Conservation (phyloP, 371 early-diverging fungal genomes). For the Syncephalastrum contaminatum region DNA sequence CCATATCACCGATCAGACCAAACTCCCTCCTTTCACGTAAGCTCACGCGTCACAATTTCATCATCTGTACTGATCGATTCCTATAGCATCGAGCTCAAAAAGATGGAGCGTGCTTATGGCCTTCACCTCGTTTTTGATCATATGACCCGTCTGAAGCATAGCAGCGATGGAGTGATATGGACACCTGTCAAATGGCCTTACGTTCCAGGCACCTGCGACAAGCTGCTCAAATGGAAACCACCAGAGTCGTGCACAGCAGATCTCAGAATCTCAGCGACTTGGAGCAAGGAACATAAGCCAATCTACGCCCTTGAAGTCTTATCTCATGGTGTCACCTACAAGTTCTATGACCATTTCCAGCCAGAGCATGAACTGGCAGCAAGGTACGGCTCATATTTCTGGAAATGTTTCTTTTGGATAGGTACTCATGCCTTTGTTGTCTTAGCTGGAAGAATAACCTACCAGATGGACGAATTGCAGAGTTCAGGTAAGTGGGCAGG, state of each 20-base stretch:
- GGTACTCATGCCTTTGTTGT: not conserved
- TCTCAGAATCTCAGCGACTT: conserved; percentile 64
- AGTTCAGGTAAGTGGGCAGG: conserved; percentile 45
- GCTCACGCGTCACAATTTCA: conserved; percentile 7
- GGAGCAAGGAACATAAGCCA: conserved; percentile 67
- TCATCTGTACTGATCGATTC: not conserved
- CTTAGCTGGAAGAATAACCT: conserved; percentile 64
- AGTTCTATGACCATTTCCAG: conserved; percentile 67
- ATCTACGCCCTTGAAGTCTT: conserved; percentile 59
- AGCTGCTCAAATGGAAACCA: conserved; percentile 91
- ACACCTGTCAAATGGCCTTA: conserved; percentile 80
- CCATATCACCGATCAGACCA: conserved; percentile 38
- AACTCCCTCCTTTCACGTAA: conserved; percentile 66
- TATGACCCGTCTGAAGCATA: conserved; percentile 70
- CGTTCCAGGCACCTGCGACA: conserved; percentile 62
- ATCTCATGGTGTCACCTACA: conserved; percentile 53
- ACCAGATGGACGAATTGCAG: conserved; percentile 65
- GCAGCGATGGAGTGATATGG: conserved; percentile 89
- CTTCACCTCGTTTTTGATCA: conserved; percentile 59
- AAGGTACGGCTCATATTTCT: conserved; percentile 35
- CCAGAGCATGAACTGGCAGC: conserved; percentile 53
- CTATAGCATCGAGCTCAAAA: conserved; percentile 54
- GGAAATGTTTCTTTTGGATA: not conserved
- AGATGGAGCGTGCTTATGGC: conserved; percentile 64
- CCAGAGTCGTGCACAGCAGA: conserved; percentile 82